Evolutionary conservation across 1,139 yeast genomes (phyloP).

Genomic region (Eremothecium sinecaudum): DNA sequence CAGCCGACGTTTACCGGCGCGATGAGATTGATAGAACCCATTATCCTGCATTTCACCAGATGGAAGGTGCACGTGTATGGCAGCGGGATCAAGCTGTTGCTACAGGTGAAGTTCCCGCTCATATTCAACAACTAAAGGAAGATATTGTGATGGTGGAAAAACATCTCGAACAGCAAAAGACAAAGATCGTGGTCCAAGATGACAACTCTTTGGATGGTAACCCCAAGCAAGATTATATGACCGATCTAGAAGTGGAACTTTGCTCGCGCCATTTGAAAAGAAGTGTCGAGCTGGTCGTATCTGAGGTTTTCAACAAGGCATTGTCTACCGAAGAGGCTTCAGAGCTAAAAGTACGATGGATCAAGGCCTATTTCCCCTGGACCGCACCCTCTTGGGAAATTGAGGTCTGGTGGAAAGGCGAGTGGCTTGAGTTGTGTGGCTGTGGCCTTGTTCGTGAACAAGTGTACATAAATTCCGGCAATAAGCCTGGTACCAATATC

Average conservation of each 20-base stretch:
- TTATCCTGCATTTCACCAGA: constrained; percentile 94
- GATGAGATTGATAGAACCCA: constrained; percentile 95
- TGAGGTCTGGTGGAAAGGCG: constrained; percentile 98
- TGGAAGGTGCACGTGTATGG: constrained; percentile 96
- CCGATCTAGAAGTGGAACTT: constrained; percentile 55
- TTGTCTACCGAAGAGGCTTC: constrained; percentile 55
- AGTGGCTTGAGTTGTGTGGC: constrained; percentile 96
- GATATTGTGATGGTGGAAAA: constrained; percentile 31
- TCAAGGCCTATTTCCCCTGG: constrained; percentile 96
- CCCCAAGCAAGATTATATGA: constrained; percentile 75
- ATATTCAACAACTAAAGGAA: constrained; percentile 26
- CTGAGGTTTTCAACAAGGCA: constrained; percentile 66
- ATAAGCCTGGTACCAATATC: constrained; percentile 44
- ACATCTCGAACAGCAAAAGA: constrained; percentile 43
- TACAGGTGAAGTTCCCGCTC: constrained; percentile 12
- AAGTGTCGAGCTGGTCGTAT: constrained; percentile 73
- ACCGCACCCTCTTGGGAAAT: constrained; percentile 98
- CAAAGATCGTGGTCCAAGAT: constrained; percentile 57
- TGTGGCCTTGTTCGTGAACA: constrained; percentile 84
- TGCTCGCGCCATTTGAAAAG: constrained; percentile 73
- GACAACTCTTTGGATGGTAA: constrained; percentile 46
- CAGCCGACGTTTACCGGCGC: constrained; percentile 93
- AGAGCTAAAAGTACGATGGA: constrained; percentile 82
- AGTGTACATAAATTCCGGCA: constrained; percentile 65
- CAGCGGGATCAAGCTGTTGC: constrained; percentile 32